Evolutionary conservation across 306 rosid genomes (phyloP).

Genomic region (Fragaria nilgerrensis): DNA sequence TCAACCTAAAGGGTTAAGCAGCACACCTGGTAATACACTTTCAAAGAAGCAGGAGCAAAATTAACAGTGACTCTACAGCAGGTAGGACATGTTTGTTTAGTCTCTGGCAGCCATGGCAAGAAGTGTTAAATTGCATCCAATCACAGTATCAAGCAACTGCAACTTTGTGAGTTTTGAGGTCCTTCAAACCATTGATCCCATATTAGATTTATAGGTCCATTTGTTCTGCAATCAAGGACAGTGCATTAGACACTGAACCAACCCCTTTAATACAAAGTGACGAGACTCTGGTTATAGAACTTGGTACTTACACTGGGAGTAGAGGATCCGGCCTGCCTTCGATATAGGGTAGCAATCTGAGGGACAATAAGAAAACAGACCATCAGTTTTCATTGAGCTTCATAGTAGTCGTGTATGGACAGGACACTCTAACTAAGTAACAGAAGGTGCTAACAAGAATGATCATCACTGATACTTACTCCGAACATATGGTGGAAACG

Average conservation of each 20-base stretch:
- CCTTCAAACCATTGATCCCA: conserved; percentile 94
- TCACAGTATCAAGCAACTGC: conserved; percentile 71
- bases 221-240: conserved; percentile 44
- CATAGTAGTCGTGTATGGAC: not conserved
- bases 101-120: conserved; percentile 10
- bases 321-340: conserved; percentile 65
- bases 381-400: conserved; percentile 11
- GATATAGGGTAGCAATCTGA: conserved; percentile 49
- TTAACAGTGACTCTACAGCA: not conserved
- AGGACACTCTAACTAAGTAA: not conserved
- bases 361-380: conserved; percentile 25
- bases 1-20: not conserved
- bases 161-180: conserved; percentile 57
- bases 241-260: conserved; percentile 11
- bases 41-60: not conserved
- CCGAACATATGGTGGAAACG: conserved; percentile 59
- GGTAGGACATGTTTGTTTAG: not conserved
- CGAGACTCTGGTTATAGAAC: conserved; percentile 27
- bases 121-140: conserved; percentile 28
- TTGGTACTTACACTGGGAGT: conserved; percentile 50
- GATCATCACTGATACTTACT: conserved; percentile 47
- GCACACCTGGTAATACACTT: not conserved
- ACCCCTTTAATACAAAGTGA: conserved; percentile 15
- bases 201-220: conserved; percentile 52
- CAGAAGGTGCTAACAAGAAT: conserved; percentile 3